Base-by-base conservation (phyloP, 805 yeast species). In the Maudiozyma serrabonitensis region DNA sequence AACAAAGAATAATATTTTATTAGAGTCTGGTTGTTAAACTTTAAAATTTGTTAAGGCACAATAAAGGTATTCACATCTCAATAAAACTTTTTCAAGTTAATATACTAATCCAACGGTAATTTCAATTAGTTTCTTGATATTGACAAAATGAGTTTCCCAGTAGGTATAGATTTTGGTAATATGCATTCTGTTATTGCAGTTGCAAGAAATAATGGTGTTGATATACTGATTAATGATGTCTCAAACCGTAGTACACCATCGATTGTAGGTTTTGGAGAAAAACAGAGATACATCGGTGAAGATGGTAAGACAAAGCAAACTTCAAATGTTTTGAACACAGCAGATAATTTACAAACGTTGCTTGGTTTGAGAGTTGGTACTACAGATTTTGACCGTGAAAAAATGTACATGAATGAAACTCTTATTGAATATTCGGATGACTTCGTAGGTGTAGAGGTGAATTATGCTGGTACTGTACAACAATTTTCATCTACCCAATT, bases 91-190 rank as follows among this genome's bases (percentile, higher is more conserved):
- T 21, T 21, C n/a, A 21, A 21, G 23, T 21, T 21, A 21, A 4
- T 21, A 3, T 21, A 21, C 4, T 21, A 21, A 21, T 21, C 4
- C 23, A 21, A 21, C 23, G 4, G 23, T 21, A 3, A 21, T 21
- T 21, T 21, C 23, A 21, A 21, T 21, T 3, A 21, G 23, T 21
- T 21, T 21, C 23, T 21, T 21, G 3, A 21, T 21, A 21, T 21
- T 21, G 23, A 32, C 38, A 35, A 35, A 34, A 87, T 87, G 95
- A 85, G 95, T 71, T 78, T 83, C 67, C 95, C 96, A 72, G 85
- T 90, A 66, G 99, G 98, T 76, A 83, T 91, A 72, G 99, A 91
- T 80, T 84, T 91, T 69, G 99, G 99, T 75, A 89, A 89, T 75
- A 79, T 81, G 76, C 86, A 80, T 78, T 81, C 95, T 56, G 96